Evolutionary conservation across 306 rosid species (phyloP).

Genomic region (Quercus agrifolia): DNA sequence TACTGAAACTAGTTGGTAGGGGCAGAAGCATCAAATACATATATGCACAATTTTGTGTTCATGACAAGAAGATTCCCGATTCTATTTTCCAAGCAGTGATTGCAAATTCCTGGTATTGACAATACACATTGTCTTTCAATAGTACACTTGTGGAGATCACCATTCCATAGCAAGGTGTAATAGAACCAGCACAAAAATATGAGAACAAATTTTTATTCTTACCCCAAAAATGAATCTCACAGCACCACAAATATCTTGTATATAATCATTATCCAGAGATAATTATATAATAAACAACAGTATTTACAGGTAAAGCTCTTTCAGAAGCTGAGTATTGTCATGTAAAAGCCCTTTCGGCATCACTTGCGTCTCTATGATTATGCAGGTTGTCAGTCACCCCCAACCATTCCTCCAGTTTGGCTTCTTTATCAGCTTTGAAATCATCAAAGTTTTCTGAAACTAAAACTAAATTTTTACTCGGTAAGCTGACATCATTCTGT

Average conservation of each 20-base stretch:
- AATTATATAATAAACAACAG: slow-evolving; percentile 11
- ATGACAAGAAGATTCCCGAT: neutral
- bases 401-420: slow-evolving; percentile 76
- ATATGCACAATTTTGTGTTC: neutral
- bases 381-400: slow-evolving; percentile 43
- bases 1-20: neutral
- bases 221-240: neutral
- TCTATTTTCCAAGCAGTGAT: neutral
- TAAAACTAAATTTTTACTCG: slow-evolving; percentile 24
- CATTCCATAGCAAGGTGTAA: neutral
- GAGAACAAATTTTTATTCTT: neutral
- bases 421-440: slow-evolving; percentile 78
- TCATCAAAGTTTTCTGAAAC: slow-evolving; percentile 52
- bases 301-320: slow-evolving; percentile 16
- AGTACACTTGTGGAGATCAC: neutral
- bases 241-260: slow-evolving; percentile 11
- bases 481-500: slow-evolving; percentile 24
- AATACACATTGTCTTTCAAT: neutral
- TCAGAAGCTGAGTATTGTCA: neutral
- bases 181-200: neutral
- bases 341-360: slow-evolving; percentile 35
- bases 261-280: slow-evolving; percentile 4
- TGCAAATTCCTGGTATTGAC: neutral
- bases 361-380: slow-evolving; percentile 15
- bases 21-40: neutral